Base-by-base conservation (phyloP, 345 rosid species). In the Eucalyptus lansdowneana region DNA sequence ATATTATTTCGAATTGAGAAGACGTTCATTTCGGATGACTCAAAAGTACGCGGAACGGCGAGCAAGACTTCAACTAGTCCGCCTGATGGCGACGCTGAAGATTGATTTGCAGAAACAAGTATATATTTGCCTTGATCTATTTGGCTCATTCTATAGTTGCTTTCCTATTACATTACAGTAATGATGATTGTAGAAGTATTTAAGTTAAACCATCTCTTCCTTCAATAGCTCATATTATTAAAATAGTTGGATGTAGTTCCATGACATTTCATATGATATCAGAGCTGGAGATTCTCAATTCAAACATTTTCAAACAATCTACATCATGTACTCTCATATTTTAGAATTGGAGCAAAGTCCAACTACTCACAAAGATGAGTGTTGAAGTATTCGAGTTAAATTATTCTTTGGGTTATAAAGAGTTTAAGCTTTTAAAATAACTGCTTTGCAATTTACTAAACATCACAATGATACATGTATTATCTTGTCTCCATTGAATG, bases 251-350 rank as follows among this genome's bases (percentile, higher is more conserved):
- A 53, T 0, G 29, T 56, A 56, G 1, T 56, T 56, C 62, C 27
- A 22, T 6, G 0, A 22, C 27, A 56, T 22, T 21, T 22, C 6
- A 22, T 2, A 22, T 22, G 1, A 9, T 10, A 56, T 56, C 4
- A 56, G 1, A 56, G 11, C 12, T 2, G 1, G 6, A 56, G 27
- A 56, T 56, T 56, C 1, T 56, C 6, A 9, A 10, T 56, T 56
- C 2, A 56, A 56, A 56, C 54, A 1, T 56, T 56, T 56, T 56
- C 27, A 56, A 2, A 22, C 60, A 2, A 0, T 1, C 60, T 12
- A 2, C 6, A 5, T 22, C 24, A 2, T 24, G 0, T 56, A 56
- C 0, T 56, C 29, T 24, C 42, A 42, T 42, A 42, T 42, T 42
- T 42, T 42, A 42, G 7, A 42, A 6, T 42, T 42, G 42, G 42